phyloP scores from a whole-genome alignment of 176 grass and related monocot species.

The Carex cristatella region DNA sequence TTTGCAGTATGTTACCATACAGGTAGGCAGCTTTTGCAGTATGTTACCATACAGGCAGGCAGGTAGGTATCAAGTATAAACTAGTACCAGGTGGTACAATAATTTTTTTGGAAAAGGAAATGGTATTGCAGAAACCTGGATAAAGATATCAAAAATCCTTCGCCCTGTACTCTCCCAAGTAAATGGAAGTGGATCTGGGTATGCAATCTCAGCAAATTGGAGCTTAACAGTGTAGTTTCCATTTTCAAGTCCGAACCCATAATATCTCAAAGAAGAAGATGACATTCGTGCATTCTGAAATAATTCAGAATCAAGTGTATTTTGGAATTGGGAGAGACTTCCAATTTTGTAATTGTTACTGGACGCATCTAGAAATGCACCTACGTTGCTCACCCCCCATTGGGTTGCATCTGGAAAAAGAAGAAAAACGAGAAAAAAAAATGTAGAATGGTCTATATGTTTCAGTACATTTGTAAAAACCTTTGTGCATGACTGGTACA shows the following conservation, averaged over 20 bases:
- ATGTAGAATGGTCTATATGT: not conserved
- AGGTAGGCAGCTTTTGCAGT: not conserved
- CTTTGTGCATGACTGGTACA: not conserved
- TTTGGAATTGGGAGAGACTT: conserved; percentile 47
- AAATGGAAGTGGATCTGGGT: conserved; percentile 22
- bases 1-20: not conserved
- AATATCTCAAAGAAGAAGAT: conserved; percentile 79
- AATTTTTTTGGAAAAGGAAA: not conserved
- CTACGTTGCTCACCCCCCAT: conserved; percentile 78
- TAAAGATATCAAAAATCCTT: conserved; percentile 82
- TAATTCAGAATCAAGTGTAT: conserved; percentile 53
- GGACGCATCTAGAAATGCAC: conserved; percentile 28
- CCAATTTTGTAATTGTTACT: conserved; percentile 47
- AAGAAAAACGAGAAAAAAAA: not conserved
- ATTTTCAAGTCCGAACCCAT: conserved; percentile 81
- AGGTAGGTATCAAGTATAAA: not conserved
- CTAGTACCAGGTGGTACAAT: not conserved
- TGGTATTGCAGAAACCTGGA: conserved; percentile 45
- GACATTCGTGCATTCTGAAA: conserved; percentile 78
- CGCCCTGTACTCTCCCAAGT: conserved; percentile 40
- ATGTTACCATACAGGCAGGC: not conserved
- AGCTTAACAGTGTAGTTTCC: conserved; percentile 86
- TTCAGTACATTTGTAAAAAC: not conserved
- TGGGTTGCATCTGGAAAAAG: conserved; percentile 6
- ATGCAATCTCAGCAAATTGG: conserved; percentile 64